Evolutionary conservation across 139 green algal species (phyloP), one percentile per base, ranked within the genome.

Genomic region (Zygnema cylindricum): DNA sequence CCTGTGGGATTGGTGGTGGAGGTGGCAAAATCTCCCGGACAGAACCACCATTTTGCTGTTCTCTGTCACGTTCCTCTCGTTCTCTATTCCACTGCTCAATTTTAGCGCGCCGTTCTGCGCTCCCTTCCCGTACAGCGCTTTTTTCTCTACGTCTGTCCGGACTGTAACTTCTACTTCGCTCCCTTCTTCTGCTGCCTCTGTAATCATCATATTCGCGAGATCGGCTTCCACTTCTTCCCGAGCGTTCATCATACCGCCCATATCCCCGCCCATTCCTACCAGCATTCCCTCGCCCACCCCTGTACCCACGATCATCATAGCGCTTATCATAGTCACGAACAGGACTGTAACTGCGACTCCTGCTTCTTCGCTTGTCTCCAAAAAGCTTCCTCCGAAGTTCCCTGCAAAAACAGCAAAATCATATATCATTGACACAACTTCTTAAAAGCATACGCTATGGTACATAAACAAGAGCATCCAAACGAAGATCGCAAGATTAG

Each of bases 61-160:
- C 40, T 25, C 49, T 78, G 81, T 87, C 86, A 0, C 79, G 35
- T 81, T 91, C 84, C 42, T 92, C 88, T 38, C 88, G 42, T 69
- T 90, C 88, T 3, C 88, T 78, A 55, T 92, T 92, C 88, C 88
- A 92, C 69, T 88, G 84, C 85, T 92, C 84, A 43, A 92, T 92
- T 55, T 91, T 91, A 1, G 83, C 84, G 7, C 88, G 35, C 25
- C 88, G 36, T 49, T 92, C 88, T 23, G 83, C 88, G 35, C 88
- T 92, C 23, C 84, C 84, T 39, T 90, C 88, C 16, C 86, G 54
- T 36, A 73, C 81, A 43, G 32, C 2, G n/a, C 84, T 36, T n/a
- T 2, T 33, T 40, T 83, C 71, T n/a, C 84, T 32, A 23, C 84
- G 73, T 76, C 84, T 88, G 38, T 69, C 84, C 21, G 79, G 86